A percentile compares a stretch with the other conserved stretches of the same genome.
phyloP scores from a whole-genome alignment of 352 stramenopile genomes.

The Globisporangium abappressorium region DNA sequence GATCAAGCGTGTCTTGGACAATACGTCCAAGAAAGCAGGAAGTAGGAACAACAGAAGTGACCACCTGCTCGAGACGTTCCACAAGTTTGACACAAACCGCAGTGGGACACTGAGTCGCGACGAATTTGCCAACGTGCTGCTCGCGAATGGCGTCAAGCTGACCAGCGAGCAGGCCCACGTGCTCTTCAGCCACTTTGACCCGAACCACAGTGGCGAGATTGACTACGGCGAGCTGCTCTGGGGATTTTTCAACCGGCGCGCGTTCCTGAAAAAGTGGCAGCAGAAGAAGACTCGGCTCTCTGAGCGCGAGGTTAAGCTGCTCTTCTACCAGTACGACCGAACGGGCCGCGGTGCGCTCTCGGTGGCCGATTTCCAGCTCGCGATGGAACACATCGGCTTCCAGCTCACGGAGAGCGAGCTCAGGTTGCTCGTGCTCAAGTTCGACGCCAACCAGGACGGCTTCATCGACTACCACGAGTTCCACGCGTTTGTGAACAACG shows the following conservation, averaged over 20 bases:
- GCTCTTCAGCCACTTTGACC: conserved; percentile 50
- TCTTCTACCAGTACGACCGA: conserved; percentile 55
- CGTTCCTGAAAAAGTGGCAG: conserved; percentile 59
- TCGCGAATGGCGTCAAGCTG: conserved; percentile 26
- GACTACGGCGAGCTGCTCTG: conserved; percentile 63
- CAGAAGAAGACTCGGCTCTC: conserved; percentile 30
- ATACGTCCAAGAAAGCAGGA: not conserved
- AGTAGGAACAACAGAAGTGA: not conserved
- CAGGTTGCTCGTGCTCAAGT: conserved; percentile 45
- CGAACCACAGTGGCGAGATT: conserved; percentile 42
- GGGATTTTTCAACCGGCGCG: conserved; percentile 58
- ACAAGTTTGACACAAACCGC: conserved; percentile 41
- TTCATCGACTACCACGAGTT: conserved; percentile 69
- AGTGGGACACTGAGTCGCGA: conserved; percentile 43
- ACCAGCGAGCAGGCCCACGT: conserved; percentile 38
- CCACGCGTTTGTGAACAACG: conserved; percentile 38
- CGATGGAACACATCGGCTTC: conserved; percentile 53
- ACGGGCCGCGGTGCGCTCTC: conserved; percentile 33
- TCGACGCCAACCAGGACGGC: conserved; percentile 47
- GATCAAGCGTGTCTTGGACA: conserved; percentile 38
- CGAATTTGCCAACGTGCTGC: conserved; percentile 43
- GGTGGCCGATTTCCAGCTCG: conserved; percentile 41
- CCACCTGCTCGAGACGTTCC: conserved; percentile 37
- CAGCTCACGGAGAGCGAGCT: conserved; percentile 40
- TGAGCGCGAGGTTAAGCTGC: conserved; percentile 22